Evolutionary conservation across 2,329 filamentous ascomycete species (phyloP).

Genomic region (Pseudocercospora musae): DNA sequence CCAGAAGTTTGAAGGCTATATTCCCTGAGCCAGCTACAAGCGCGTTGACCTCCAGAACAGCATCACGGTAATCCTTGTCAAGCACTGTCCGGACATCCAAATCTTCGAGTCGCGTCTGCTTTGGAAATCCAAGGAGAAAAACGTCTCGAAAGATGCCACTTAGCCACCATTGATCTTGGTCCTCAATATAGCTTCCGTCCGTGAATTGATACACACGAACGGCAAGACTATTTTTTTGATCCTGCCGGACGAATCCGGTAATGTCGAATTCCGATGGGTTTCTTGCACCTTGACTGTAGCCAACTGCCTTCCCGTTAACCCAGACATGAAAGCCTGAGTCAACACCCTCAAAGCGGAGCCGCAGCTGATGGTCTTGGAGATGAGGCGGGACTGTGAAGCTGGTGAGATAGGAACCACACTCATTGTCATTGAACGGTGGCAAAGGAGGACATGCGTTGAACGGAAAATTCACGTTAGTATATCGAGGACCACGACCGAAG

Average conservation of each 20-base stretch:
- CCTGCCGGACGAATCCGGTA: constrained; percentile 48
- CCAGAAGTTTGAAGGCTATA: constrained; percentile 43
- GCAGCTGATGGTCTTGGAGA: constrained; percentile 52
- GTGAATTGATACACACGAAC: constrained; percentile 70
- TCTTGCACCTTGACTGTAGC: constrained; percentile 66
- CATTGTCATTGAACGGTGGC: constrained; percentile 58
- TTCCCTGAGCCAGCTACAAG: constrained; percentile 38
- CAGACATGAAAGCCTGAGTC: constrained; percentile 69
- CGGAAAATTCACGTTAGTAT: constrained; percentile 66
- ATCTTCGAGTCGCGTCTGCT: constrained; percentile 53
- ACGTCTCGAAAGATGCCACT: constrained; percentile 64
- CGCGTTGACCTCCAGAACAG: constrained; percentile 40
- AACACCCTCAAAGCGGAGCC: constrained; percentile 68
- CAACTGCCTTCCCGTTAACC: constrained; percentile 62
- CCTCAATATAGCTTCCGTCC: constrained; percentile 67
- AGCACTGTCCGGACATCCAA: constrained; percentile 56
- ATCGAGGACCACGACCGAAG: constrained; percentile 60
- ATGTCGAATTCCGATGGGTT: constrained; percentile 70
- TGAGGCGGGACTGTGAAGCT: constrained; percentile 52
- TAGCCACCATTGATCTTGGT: constrained; percentile 38
- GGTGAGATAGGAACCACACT: constrained; percentile 61
- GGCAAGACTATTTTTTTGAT: constrained; percentile 53
- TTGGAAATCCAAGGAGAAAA: constrained; percentile 57
- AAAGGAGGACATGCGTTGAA: constrained; percentile 58
- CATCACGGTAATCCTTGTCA: constrained; percentile 51